Percentiles rank a stretch among this genome's conserved stretches.
Evolutionary conservation across 2,329 filamentous ascomycete genomes (phyloP).

Genomic region (Botrytis tulipae): DNA sequence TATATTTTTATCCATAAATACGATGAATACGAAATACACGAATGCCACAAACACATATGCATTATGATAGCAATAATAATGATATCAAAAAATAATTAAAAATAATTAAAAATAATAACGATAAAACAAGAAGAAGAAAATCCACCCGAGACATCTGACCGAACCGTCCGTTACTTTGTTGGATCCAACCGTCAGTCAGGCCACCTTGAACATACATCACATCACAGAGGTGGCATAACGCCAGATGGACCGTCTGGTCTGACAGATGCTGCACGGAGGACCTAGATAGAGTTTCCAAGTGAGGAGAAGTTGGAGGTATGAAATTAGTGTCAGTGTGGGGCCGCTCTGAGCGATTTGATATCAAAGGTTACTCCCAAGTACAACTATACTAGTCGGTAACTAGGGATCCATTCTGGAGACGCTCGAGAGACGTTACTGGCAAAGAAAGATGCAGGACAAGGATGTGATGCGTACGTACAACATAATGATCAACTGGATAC

Average conservation of each 20-base stretch:
- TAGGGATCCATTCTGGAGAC: neutral
- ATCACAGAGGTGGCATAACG: neutral
- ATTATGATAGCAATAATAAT: neutral
- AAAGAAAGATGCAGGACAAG: neutral
- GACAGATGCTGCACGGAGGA: neutral
- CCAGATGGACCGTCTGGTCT: neutral
- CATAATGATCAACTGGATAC: neutral
- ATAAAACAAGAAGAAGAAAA: neutral
- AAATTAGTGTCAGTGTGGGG: neutral
- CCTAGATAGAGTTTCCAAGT: neutral
- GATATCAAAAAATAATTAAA: too few species aligned
- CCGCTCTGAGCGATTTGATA: neutral
- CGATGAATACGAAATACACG: neutral
- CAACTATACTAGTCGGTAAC: neutral
- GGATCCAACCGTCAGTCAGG: neutral
- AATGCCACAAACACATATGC: neutral
- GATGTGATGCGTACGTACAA: neutral
- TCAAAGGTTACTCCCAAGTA: neutral
- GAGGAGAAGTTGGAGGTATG: neutral
- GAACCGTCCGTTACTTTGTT: neutral
- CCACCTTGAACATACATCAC: neutral
- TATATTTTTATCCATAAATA: neutral
- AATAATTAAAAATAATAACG: neutral
- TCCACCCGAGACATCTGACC: neutral
- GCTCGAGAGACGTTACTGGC: neutral